Evolutionary conservation across 2,329 filamentous ascomycete species (phyloP), one percentile per base, ranked within the genome.

Genomic region (Botrytis byssoidea): DNA sequence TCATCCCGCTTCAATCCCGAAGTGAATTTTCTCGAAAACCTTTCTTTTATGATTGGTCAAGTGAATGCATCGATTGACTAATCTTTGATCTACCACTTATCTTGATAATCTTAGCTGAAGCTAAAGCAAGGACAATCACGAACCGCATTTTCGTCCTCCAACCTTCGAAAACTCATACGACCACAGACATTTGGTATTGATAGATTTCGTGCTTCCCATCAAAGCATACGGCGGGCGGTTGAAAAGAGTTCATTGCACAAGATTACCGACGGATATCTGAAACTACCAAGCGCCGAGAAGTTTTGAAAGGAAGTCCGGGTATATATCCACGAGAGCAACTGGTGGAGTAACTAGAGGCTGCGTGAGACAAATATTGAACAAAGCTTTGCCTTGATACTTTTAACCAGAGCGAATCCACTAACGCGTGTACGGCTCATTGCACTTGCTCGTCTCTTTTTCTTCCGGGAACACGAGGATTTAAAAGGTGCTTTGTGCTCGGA

Each of bases 71-170:
- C 35, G 32, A 51, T 67, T 67, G 25, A 64, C 35, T 64, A 35
- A 64, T 29, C 60, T 44, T 64, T 64, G 37, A 44, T 32, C 14
- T 42, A 51, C 44, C 40, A 67, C 64, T 67, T 51, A 67, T 67
- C 64, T 67, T 29, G 61, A 51, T 51, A 37, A 67, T 67, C 65
- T 67, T 40, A 67, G 65, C 46, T 67, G 7, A 40, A 55, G 22
- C 46, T 55, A 29, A 40, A 51, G 16, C 25, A 55, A 67, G 65
- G 25, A 68, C 35, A 55, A 55, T 37, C 32, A 29, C 32, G 35
- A 68, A 55, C 46, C 35, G 46, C 46, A 42, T 55, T 55, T 55
- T 29, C 16, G 40, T 51, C 44, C 29, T 48, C 64, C 20, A 25
- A 14, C 63, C 32, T 12, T 40, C 3, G 1, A 55, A 29, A 67